Evolutionary conservation across 805 yeast species (phyloP), one percentile per base, ranked within the genome.

Genomic region (Zygosaccharomyces bailii): DNA sequence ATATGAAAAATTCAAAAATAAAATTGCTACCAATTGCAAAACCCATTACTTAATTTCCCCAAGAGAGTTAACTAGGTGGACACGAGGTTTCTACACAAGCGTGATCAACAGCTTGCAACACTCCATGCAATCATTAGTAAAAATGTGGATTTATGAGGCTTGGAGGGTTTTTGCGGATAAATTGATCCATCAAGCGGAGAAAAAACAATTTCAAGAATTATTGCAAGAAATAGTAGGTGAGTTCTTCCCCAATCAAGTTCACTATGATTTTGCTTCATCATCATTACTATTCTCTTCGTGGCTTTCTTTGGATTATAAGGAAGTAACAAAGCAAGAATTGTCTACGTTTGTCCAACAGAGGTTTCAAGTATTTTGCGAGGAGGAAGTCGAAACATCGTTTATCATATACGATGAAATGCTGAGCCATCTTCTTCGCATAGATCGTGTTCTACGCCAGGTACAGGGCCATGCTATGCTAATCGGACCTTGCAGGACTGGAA

Each of bases 391-490:
- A 34, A 72, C 73, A 3, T 66, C 78, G 2, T 59, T 88, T 27
- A 75, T 86, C 0, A 63, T 89, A 5, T 82, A 80, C 59, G 84
- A 82, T 34, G 86, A 82, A 4, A 69, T 86, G 47, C 62, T 90
- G 6, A 90, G 84, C 43, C 89, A 89, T 58, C 73, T 84, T 17
- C 65, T 91, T 20, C 66, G 95, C 46, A 79, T 90, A 38, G 96
- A 90, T 55, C 68, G 98, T 45, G 91, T 87, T 0, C 61, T 91
- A 39, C 74, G 81, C 42, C 95, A 88, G 56, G 81, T 83, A 0
- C 97, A 90, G 56, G 98, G 98, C 0, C 98, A 91, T 62, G 63
- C 86, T 71, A 86, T 91, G 51, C 60, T 91, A 31, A 84, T 86
- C 16, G 98, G 97, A 0, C 79, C 86, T 1, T 75, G 87, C 43